phyloP scores from a whole-genome alignment of 257 asterid genomes.

The Handroanthus guayacan region DNA sequence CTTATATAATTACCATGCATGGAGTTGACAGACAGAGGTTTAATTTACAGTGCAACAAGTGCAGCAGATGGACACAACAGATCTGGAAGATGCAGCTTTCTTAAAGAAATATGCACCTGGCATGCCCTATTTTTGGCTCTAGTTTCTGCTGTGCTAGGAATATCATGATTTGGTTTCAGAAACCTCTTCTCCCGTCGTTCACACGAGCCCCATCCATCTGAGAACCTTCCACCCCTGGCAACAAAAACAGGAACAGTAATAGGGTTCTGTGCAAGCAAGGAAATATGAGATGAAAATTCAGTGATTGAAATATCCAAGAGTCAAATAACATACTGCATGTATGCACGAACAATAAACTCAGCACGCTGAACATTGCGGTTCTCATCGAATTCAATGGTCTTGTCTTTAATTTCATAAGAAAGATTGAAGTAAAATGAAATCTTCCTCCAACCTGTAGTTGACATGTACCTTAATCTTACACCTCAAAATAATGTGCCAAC shows the following conservation, averaged over 20 bases:
- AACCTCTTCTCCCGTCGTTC: slow-evolving; percentile 90
- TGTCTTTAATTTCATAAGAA: slow-evolving; percentile 93
- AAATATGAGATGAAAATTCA: slow-evolving; percentile 6
- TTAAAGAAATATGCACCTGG: slow-evolving; percentile 60
- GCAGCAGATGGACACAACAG: slow-evolving; percentile 17
- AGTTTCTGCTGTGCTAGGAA: slow-evolving; percentile 99
- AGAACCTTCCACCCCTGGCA: slow-evolving; percentile 88
- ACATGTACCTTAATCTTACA: slow-evolving; percentile 27
- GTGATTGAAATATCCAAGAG: background rate
- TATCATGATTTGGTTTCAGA: slow-evolving; percentile 90
- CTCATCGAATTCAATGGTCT: slow-evolving; percentile 91
- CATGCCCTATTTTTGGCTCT: slow-evolving; percentile 98
- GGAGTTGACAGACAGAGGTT: slow-evolving; percentile 10
- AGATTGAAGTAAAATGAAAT: slow-evolving; percentile 95
- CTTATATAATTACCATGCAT: slow-evolving; percentile 5
- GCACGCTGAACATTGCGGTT: slow-evolving; percentile 89
- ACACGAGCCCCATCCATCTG: slow-evolving; percentile 99
- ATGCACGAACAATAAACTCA: slow-evolving; percentile 88
- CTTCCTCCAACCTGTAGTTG: slow-evolving; percentile 91
- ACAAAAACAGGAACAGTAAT: slow-evolving; percentile 22
- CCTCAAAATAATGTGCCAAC: slow-evolving; percentile 26
- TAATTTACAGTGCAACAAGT: slow-evolving; percentile 1
- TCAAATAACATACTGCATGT: slow-evolving; percentile 80
- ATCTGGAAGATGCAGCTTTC: slow-evolving; percentile 20
- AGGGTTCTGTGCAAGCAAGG: slow-evolving; percentile 18